Conservation (phyloP, 225 moss, liverwort and hornwort species). For the Rhytidiadelphus loreus region DNA sequence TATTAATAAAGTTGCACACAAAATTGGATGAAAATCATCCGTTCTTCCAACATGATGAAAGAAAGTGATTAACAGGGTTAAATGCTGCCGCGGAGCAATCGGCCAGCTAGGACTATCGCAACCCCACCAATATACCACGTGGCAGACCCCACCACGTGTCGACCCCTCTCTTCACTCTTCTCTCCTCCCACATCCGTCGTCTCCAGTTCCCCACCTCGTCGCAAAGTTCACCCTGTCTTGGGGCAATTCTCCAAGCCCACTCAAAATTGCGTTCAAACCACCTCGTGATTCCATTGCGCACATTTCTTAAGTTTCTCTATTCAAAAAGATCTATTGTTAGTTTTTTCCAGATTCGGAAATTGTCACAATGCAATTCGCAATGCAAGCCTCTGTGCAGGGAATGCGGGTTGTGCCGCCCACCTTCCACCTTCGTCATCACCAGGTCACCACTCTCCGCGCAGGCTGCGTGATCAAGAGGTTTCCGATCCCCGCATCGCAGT, state of each 20-base stretch:
- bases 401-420: neutral
- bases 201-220: neutral
- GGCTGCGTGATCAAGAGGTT: neutral
- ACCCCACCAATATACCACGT: neutral
- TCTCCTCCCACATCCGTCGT: neutral
- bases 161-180: too few relatives aligned
- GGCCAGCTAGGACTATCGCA: neutral
- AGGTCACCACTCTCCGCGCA: neutral
- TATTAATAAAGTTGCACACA: too few relatives aligned
- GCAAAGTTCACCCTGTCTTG: neutral
- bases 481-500: neutral
- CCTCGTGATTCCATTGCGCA: neutral
- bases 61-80: too few relatives aligned
- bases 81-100: neutral
- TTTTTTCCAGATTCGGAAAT: neutral
- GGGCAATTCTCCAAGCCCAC: neutral
- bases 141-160: neutral
- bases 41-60: neutral
- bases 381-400: slow-evolving; percentile 14
- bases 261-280: neutral
- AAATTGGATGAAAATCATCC: neutral
- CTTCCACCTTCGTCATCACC: neutral
- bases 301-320: neutral
- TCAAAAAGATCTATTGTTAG: neutral
- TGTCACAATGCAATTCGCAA: slow-evolving; percentile 25